Conservation (phyloP, 2,329 filamentous ascomycete species). For the Dothiorella sarmentorum region DNA sequence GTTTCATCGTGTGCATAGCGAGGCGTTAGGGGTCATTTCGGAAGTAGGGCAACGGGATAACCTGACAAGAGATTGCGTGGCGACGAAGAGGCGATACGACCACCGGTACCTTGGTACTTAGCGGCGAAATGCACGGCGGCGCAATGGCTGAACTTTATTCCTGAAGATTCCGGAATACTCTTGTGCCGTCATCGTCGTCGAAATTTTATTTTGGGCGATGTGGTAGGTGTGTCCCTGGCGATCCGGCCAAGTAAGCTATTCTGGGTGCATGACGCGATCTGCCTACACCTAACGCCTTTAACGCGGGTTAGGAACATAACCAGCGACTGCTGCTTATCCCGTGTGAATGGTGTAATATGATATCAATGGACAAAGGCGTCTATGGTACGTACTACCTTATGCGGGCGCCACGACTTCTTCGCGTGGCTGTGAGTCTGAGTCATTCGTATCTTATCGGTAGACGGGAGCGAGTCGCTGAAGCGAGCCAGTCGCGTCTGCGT, state of each 20-base stretch:
- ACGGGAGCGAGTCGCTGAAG: background rate
- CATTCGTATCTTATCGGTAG: constrained; percentile 1
- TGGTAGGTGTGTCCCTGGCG: constrained; percentile 7
- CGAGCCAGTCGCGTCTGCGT: background rate
- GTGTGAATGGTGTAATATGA: background rate
- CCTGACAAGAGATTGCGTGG: constrained; percentile 12
- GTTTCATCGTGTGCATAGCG: constrained; percentile 18
- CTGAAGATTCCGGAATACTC: background rate
- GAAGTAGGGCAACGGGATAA: constrained; percentile 13
- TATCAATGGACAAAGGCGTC: background rate
- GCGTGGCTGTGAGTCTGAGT: background rate
- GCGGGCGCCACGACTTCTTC: background rate
- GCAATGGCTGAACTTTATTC: background rate
- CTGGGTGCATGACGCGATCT: background rate
- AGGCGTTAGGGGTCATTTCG: constrained; percentile 16
- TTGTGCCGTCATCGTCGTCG: background rate
- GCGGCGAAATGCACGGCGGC: constrained; percentile 11
- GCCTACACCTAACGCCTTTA: background rate
- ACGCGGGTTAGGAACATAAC: background rate
- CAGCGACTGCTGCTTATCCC: background rate
- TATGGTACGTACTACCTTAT: background rate
- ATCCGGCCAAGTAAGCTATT: background rate
- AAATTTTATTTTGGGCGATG: constrained; percentile 1
- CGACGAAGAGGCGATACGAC: constrained; percentile 3
- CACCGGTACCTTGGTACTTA: background rate